Evolutionary conservation across 140 eudicot genomes (phyloP).

Genomic region (Cichorium intybus): DNA sequence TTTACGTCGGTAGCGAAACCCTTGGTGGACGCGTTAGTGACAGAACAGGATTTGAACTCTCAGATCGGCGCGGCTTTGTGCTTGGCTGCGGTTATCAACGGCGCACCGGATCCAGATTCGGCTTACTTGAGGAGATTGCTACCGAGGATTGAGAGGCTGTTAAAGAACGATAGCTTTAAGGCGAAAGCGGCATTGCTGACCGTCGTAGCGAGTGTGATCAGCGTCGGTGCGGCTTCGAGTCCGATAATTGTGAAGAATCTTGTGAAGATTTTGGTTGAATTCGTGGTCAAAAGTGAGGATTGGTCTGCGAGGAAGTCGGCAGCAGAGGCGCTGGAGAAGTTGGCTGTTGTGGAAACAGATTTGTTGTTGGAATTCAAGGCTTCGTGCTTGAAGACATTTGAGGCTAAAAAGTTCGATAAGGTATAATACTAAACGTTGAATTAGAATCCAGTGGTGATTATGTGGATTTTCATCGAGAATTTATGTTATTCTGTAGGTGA

Average conservation of each 20-base stretch:
- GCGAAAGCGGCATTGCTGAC: conserved; percentile 70
- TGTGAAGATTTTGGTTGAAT: conserved; percentile 49
- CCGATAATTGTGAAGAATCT: conserved; percentile 36
- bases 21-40: conserved; percentile 62
- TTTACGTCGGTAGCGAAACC: conserved; percentile 62
- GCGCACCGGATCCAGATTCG: conserved; percentile 53
- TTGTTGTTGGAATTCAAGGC: conserved; percentile 48
- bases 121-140: conserved; percentile 48
- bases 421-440: conserved; percentile 27
- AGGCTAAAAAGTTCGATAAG: conserved; percentile 74
- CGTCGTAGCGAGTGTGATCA: conserved; percentile 51
- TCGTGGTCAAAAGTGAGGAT: conserved; percentile 66
- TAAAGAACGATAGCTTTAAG: conserved; percentile 57
- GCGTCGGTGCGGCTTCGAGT: conserved; percentile 44
- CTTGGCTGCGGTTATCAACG: conserved; percentile 52
- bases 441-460: not conserved
- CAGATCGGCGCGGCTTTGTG: conserved; percentile 90
- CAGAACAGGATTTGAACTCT: conserved; percentile 69
- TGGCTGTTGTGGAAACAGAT: conserved; percentile 62
- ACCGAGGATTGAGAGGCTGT: conserved; percentile 64
- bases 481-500: conserved; percentile 49
- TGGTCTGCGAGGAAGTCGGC: conserved; percentile 87
- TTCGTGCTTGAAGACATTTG: conserved; percentile 67
- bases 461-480: not conserved
- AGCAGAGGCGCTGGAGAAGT: conserved; percentile 62